Base-by-base conservation (phyloP, 2,329 filamentous ascomycete species). In the Fusarium ramigenum region DNA sequence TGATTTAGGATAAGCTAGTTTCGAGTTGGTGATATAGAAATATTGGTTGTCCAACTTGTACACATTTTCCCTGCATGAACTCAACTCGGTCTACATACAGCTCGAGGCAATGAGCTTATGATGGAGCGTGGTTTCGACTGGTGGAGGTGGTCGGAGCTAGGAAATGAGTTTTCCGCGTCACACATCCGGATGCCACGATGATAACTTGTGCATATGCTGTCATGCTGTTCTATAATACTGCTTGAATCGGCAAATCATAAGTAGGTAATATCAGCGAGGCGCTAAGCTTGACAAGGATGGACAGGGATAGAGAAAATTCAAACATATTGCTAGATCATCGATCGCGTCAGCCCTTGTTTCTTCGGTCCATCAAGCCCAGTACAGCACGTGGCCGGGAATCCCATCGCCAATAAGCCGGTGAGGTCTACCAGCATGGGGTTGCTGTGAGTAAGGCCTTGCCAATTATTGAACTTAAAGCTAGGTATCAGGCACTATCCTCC, bases 151-250 rank as follows among this genome's bases (percentile, higher is more conserved):
- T 50, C 16, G 32, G 53, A 61, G 44, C 59, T 68, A 59, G 39
- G 25, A 59, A 64, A 64, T 68, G 59, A 61, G 54, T 72, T 73
- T 68, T 21, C 56, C 65, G 47, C 37, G 69, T 62, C 32, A 65
- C 49, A 73, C 52, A 46, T 61, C 58, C 62, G 58, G 57, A 50
- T 75, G 62, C 23, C 50, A 75, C 72, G 40, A 49, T 58, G 46
- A 62, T 32, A 37, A 39, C 28, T 39, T 62, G 59, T 67, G 60
- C 53, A 59, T 69, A 36, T 60, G 54, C 57, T 63, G 70, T 58
- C 69, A 73, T 56, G 53, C 69, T 71, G 62, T 65, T 61, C 59
- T 47, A 52, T 65, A 54, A 70, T 65, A 36, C 34, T 36, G 60
- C 43, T 25, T 52, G 50, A 40, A 46, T 69, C 19, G 47, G n/a